These are phyloP conservation scores for Sistotremastrum niveocremeum DNA, from an alignment of 768 basidiomycete species.

Conservation along the genomic window DNA sequence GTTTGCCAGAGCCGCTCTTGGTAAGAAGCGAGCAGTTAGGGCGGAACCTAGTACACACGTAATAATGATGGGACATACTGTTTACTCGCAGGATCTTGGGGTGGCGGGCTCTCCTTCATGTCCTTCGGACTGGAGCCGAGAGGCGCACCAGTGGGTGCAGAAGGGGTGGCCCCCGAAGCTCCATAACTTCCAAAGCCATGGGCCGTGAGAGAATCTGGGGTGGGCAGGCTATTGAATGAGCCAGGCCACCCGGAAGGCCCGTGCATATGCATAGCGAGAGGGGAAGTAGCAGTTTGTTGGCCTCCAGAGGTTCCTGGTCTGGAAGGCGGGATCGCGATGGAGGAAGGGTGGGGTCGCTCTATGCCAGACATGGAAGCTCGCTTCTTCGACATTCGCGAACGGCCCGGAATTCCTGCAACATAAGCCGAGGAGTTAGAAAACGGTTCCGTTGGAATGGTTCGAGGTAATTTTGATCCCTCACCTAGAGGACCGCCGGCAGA, in stretches of 20 bases:
- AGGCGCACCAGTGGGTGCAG: slow-evolving; percentile 4
- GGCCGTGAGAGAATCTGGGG: neutral
- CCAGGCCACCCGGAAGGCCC: neutral
- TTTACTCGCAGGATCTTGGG: slow-evolving; percentile 22
- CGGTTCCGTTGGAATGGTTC: too few relatives aligned
- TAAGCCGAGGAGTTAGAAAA: too few relatives aligned
- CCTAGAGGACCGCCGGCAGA: neutral
- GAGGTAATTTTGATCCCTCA: too few relatives aligned
- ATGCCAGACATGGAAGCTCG: neutral
- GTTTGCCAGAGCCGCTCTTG: slow-evolving; percentile 43
- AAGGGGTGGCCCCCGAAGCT: neutral
- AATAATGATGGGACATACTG: slow-evolving; percentile 19
- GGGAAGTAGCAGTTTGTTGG: too few relatives aligned
- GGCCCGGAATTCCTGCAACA: too few relatives aligned
- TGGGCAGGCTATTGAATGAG: neutral
- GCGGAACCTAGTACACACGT: neutral
- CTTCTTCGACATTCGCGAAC: neutral
- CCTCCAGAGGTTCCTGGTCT: slow-evolving; percentile 6
- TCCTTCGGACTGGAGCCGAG: slow-evolving; percentile 22
- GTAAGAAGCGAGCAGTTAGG: neutral
- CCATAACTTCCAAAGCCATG: neutral
- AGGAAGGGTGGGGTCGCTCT: slow-evolving; percentile 8
- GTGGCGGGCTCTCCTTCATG: slow-evolving; percentile 13
- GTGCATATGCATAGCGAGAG: too few relatives aligned
- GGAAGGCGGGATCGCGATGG: slow-evolving; percentile 15